Conservation (phyloP, 2,329 filamentous ascomycete genomes). For the Claviceps africana region DNA sequence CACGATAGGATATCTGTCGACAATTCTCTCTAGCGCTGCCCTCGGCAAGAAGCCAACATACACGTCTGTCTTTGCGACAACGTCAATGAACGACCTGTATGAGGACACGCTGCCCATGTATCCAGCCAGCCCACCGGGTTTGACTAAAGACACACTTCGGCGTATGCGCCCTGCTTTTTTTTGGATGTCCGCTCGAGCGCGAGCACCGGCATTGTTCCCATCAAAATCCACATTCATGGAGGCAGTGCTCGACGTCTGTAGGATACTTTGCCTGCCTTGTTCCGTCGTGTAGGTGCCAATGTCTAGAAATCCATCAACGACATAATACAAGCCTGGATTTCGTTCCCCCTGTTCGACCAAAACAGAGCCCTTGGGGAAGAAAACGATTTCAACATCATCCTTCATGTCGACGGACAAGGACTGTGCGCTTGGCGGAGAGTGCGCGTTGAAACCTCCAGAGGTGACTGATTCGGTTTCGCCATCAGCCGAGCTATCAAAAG, state of each 20-base stretch:
- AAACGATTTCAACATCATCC: slow-evolving; percentile 92
- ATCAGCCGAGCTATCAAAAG: slow-evolving; percentile 60
- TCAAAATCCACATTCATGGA: slow-evolving; percentile 7
- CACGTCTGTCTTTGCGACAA: slow-evolving; percentile 94
- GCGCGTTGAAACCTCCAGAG: slow-evolving; percentile 50
- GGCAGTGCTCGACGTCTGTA: slow-evolving; percentile 15
- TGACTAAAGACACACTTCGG: slow-evolving; percentile 76
- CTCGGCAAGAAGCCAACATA: slow-evolving; percentile 92
- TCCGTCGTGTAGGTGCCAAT: slow-evolving; percentile 56
- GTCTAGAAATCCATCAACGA: slow-evolving; percentile 92
- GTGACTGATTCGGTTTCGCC: slow-evolving; percentile 78
- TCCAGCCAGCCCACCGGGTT: slow-evolving; percentile 84
- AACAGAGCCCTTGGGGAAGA: slow-evolving; percentile 87
- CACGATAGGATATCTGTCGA: slow-evolving; percentile 83
- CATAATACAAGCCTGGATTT: slow-evolving; percentile 94
- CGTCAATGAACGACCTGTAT: slow-evolving; percentile 90
- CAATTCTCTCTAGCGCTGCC: slow-evolving; percentile 74
- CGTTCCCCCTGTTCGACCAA: slow-evolving; percentile 92
- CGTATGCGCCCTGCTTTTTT: slow-evolving; percentile 29
- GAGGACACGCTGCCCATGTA: slow-evolving; percentile 92
- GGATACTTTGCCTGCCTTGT: slow-evolving; percentile 17
- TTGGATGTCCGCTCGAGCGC: slow-evolving; percentile 8
- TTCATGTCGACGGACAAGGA: slow-evolving; percentile 64
- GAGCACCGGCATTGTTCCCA: neutral
- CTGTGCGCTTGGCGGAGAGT: slow-evolving; percentile 49